A percentile compares a stretch with the other conserved stretches of the same genome.
Evolutionary conservation across 352 stramenopile genomes (phyloP).

Genomic region (Phytophthora ramorum): DNA sequence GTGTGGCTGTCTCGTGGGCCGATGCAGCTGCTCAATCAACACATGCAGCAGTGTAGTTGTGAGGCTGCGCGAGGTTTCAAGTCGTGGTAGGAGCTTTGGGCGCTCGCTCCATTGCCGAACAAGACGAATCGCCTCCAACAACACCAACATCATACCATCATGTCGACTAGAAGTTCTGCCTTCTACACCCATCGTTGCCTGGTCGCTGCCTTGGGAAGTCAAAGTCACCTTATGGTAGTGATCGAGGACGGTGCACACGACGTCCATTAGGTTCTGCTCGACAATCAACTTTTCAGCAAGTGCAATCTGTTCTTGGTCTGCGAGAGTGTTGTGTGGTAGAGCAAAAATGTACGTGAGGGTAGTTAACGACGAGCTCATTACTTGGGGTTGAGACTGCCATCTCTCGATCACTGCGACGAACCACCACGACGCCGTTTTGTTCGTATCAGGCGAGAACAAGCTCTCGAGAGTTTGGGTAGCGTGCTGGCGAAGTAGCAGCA

Average conservation of each 20-base stretch:
- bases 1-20: background rate
- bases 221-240: slow-evolving; percentile 10
- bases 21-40: slow-evolving; percentile 16
- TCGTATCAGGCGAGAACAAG: slow-evolving; percentile 9
- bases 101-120: slow-evolving; percentile 35
- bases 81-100: background rate
- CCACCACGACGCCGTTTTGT: slow-evolving; percentile 19
- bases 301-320: slow-evolving; percentile 12
- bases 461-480: slow-evolving; percentile 5
- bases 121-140: slow-evolving; percentile 35
- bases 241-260: slow-evolving; percentile 13
- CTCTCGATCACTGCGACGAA: slow-evolving; percentile 22
- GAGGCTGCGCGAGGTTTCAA: slow-evolving; percentile 18
- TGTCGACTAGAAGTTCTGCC: background rate
- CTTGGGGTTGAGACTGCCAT: slow-evolving; percentile 16
- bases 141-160: slow-evolving; percentile 2
- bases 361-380: slow-evolving; percentile 14
- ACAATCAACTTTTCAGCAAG: slow-evolving; percentile 19
- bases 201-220: background rate
- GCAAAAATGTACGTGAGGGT: slow-evolving; percentile 28
- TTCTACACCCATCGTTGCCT: background rate
- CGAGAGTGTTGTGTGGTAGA: slow-evolving; percentile 17
- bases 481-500: slow-evolving; percentile 25
- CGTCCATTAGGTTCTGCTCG: slow-evolving; percentile 22
- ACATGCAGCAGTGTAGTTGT: slow-evolving; percentile 9